Percentiles rank a stretch among this genome's conserved stretches.
Conservation (phyloP, 2,329 filamentous ascomycete species). For the Xylaria hypoxylon region DNA sequence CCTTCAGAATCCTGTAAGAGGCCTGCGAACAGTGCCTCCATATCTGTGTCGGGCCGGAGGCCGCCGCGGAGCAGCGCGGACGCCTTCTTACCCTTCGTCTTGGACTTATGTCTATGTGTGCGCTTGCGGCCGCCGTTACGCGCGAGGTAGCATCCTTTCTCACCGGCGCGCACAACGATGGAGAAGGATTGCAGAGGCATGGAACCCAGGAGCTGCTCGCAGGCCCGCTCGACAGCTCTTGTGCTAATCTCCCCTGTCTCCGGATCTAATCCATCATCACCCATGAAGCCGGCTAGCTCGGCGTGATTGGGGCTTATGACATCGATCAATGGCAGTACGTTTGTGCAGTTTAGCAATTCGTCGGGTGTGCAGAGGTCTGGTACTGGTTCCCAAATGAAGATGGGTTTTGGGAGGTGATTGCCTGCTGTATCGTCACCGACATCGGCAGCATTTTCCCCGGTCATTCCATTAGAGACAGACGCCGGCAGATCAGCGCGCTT, state of each 20-base stretch:
- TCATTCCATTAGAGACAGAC: background rate
- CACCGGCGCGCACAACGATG: constrained; percentile 77
- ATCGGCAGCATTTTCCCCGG: constrained; percentile 4
- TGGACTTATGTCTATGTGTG: constrained; percentile 44
- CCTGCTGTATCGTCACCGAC: constrained; percentile 21
- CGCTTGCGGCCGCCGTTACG: constrained; percentile 66
- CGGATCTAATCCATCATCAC: constrained; percentile 65
- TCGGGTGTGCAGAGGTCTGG: constrained; percentile 85
- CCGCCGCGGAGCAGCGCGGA: constrained; percentile 60
- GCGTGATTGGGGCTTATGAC: constrained; percentile 84
- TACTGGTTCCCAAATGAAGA: constrained; percentile 96
- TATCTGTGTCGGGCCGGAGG: constrained; percentile 70
- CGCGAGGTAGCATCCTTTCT: constrained; percentile 76
- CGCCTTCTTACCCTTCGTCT: constrained; percentile 54
- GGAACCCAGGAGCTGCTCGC: constrained; percentile 71
- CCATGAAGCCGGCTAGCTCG: constrained; percentile 90
- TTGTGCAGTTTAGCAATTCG: constrained; percentile 72
- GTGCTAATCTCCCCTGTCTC: constrained; percentile 66
- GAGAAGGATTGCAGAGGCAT: constrained; percentile 74
- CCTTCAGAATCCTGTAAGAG: constrained; percentile 66
- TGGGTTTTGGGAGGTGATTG: constrained; percentile 62
- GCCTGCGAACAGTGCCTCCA: constrained; percentile 71
- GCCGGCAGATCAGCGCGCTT: constrained; percentile 60
- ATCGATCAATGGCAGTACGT: constrained; percentile 70
- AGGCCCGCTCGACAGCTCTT: constrained; percentile 66